Conservation (phyloP, 2,329 filamentous ascomycete species). For the Ophiocordyceps camponoti-rufipedis region DNA sequence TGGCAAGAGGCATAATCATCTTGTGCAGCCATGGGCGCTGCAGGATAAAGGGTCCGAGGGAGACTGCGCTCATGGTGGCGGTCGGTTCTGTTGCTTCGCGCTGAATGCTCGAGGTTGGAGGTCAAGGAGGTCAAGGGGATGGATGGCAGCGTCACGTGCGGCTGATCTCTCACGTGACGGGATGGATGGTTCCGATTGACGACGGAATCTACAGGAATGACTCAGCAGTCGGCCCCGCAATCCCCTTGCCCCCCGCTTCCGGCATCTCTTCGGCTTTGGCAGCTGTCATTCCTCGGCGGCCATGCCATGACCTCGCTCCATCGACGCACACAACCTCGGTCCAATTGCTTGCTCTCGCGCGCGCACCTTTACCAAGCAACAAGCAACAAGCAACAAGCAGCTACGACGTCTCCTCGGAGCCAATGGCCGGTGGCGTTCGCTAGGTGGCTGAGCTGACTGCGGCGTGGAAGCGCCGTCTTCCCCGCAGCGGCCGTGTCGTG, state of each 20-base stretch:
- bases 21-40: slow-evolving; percentile 73
- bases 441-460: slow-evolving; percentile 37
- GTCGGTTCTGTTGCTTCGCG: slow-evolving; percentile 4
- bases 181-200: no score
- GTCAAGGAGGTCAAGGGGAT: not conserved
- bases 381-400: no score
- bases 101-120: slow-evolving; percentile 14
- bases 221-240: not conserved
- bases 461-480: slow-evolving; percentile 30
- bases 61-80: slow-evolving; percentile 46
- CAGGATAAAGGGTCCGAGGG: slow-evolving; percentile 55
- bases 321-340: not conserved
- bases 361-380: no score
- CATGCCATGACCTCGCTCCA: slow-evolving; percentile 1
- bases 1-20: slow-evolving; percentile 60
- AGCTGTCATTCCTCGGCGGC: not conserved
- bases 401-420: slow-evolving; percentile 10
- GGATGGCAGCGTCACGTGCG: slow-evolving; percentile 4
- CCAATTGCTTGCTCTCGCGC: no score
- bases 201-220: not conserved
- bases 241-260: not conserved
- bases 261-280: not conserved
- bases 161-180: slow-evolving; percentile 1
- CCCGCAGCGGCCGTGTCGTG: slow-evolving; percentile 29
- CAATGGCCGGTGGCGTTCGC: slow-evolving; percentile 39